Evolutionary conservation across 352 stramenopile genomes (phyloP), one percentile per base, ranked within the genome.

Genomic region (Hyaloperonospora arabidopsidis): DNA sequence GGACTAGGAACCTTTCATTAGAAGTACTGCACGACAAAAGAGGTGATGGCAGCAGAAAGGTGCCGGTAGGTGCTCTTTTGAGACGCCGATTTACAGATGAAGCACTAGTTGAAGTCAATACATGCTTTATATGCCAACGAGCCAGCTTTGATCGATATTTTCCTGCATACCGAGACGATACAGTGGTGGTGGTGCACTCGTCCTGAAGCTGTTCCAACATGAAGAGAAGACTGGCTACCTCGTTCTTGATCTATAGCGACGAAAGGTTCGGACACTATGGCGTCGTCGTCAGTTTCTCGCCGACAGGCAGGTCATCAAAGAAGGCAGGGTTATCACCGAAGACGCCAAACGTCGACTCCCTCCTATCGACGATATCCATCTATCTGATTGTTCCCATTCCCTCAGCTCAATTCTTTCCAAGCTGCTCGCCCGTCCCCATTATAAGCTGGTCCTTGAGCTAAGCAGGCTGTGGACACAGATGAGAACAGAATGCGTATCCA

Each of bases 291-390:
- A 67, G 53, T 25, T 72, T 70, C 5, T 67, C 71, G 5, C 67
- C 76, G 7, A 72, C 51, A 19, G 76, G 71, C 14, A 83, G 57
- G 47, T 80, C 69, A 18, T 59, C 63, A 46, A 87, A 87, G 50
- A 84, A 86, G 43, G 74, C n/a, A n/a, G n/a, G n/a, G n/a, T n/a
- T n/a, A n/a, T n/a, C n/a, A n/a, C n/a, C n/a, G n/a, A n/a, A n/a
- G n/a, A n/a, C 62, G 25, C 57, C 55, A 36, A 52, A 41, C 67
- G 74, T 46, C 23, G 68, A 45, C 22, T 52, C 47, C 7, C 59
- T 38, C 43, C 54, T 45, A 21, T 67, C 19, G 2, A 39, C 46
- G 39, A 19, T 23, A 4, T 44, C 14, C 7, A 35, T 52, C 4
- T 65, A 59, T 21, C 70, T 63, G 8, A n/a, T n/a, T n/a, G 29